Evolutionary conservation across 345 rosid genomes (phyloP), one percentile per base, ranked within the genome.

Genomic region (Acer saccharum): DNA sequence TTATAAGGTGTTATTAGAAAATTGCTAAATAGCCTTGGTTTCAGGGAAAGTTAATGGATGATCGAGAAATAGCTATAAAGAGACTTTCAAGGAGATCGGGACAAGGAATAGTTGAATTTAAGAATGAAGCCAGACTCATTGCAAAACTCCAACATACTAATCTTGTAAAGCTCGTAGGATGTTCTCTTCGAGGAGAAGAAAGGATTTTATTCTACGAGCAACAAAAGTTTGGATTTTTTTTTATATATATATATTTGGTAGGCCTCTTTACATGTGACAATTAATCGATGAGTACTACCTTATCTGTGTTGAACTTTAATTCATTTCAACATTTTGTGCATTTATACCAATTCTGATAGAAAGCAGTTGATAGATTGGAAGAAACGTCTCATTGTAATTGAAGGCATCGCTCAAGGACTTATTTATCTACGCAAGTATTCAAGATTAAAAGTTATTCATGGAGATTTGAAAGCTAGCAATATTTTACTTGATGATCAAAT

Each of bases 371-470:
- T 68, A 25, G 21, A 63, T 64, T 70, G 70, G 65, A 63, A 12
- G 25, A 77, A 50, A 44, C 64, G 74, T 0, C n/a, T 69, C 12
- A 69, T 1, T 8, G 62, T 77, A 50, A 69, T 77, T 69, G 80
- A 77, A 61, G 75, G 69, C 2, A 77, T 77, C 3, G 39, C 35
- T 44, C 74, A 77, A 77, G 76, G 80, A 18, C 80, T 77, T 44
- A 20, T 63, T 32, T 71, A 71, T 35, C 76, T 77, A 0, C 80
- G 71, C 35, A 63, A 32, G 3, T 32, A 32, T 32, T 32, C 39
- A 32, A 32, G 39, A 32, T 32, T 32, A 32, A 32, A 32, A 55
- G 29, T 71, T 6, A 71, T 71, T 71, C 74, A 55, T 29, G 46
- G 35, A 32, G 39, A 32, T 32, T 29, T 71, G 5, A 54, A 63